phyloP scores from a whole-genome alignment of 208 protist genomes.

The Leishmania arabica region DNA sequence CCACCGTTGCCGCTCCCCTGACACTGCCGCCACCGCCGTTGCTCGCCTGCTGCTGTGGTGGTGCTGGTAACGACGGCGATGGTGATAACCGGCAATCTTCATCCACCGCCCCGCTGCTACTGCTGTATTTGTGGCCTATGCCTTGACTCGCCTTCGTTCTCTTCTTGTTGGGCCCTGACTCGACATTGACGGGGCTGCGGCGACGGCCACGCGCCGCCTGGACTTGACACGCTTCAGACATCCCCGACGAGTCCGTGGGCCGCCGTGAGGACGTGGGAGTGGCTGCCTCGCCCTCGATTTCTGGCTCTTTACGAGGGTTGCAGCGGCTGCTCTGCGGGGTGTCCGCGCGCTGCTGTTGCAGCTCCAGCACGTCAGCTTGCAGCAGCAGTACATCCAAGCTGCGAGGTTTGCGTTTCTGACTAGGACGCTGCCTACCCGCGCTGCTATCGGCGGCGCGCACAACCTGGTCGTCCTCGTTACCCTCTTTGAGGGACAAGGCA shows the following conservation, averaged over 20 bases:
- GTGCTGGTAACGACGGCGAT: not conserved
- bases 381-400: not conserved
- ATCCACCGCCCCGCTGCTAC: not conserved
- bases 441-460: not conserved
- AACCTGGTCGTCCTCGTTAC: not conserved
- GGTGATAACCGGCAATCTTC: not conserved
- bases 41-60: not conserved
- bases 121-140: not conserved
- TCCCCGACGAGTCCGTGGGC: slow-evolving; percentile 4
- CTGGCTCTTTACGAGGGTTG: not conserved
- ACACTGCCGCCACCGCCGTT: not conserved
- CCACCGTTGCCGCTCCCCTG: not conserved
- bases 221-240: slow-evolving; percentile 9
- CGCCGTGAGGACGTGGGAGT: slow-evolving; percentile 9
- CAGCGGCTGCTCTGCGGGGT: not conserved
- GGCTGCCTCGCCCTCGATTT: slow-evolving; percentile 12
- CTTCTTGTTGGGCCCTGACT: not conserved
- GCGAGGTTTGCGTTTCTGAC: not conserved
- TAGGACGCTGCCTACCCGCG: not conserved
- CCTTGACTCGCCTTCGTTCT: not conserved
- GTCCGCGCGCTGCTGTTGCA: not conserved
- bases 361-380: not conserved
- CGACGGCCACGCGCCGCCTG: slow-evolving; percentile 7
- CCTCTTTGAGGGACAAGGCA: not conserved
- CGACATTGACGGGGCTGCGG: slow-evolving; percentile 13